Evolutionary conservation across 2,329 filamentous ascomycete species (phyloP).

Genomic region (Talaromyces sp.): DNA sequence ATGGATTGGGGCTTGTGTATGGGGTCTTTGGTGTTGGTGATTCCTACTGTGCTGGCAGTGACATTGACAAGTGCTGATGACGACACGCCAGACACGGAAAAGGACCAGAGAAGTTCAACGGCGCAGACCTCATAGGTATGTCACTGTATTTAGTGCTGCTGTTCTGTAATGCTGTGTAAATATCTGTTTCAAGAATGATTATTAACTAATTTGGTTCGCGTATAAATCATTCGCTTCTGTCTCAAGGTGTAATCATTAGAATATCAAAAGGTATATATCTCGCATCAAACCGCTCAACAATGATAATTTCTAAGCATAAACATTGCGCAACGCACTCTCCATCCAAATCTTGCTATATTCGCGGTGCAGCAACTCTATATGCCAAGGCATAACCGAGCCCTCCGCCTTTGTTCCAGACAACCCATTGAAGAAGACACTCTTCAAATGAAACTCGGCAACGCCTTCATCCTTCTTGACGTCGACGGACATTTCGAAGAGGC

Average conservation of each 20-base stretch:
- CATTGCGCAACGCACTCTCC: constrained; percentile 52
- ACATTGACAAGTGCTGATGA: constrained; percentile 15
- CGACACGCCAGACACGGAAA: background rate
- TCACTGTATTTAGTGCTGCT: background rate
- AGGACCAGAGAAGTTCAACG: background rate
- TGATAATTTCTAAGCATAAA: constrained; percentile 15
- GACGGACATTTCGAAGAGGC: constrained; percentile 65
- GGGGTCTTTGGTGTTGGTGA: constrained; percentile 14
- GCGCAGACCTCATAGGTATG: background rate
- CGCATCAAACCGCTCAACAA: background rate
- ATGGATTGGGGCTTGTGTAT: constrained; percentile 18
- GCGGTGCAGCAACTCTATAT: constrained; percentile 53
- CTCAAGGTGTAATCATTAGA: background rate
- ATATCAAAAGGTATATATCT: background rate
- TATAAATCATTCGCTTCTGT: background rate
- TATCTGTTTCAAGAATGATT: background rate
- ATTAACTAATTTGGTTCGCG: background rate
- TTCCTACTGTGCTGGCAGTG: constrained; percentile 17
- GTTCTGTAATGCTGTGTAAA: background rate
- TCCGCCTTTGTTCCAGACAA: constrained; percentile 42
- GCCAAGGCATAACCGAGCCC: constrained; percentile 46
- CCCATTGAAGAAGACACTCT: constrained; percentile 63
- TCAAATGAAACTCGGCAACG: constrained; percentile 64
- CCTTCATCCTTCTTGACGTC: constrained; percentile 58
- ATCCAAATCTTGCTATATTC: constrained; percentile 58